A percentile compares a stretch with the other conserved stretches of the same genome.
Evolutionary conservation across 306 rosid species (phyloP).

Genomic region (Pachyrhizus erosus): DNA sequence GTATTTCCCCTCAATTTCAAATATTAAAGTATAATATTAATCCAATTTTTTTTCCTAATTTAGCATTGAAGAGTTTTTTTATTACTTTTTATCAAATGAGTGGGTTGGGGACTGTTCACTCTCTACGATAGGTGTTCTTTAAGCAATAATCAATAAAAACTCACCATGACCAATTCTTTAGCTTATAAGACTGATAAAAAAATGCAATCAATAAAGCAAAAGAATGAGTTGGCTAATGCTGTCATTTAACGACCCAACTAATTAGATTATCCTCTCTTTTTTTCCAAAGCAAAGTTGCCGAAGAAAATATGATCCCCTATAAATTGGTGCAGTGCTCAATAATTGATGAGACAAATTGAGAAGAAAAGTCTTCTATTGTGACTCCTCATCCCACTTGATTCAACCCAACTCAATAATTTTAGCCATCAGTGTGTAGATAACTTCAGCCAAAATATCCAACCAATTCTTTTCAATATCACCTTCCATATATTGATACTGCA

Average conservation of each 20-base stretch:
- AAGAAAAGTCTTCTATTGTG: neutral
- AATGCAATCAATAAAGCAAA: constrained; percentile 46
- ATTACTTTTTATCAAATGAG: constrained; percentile 2
- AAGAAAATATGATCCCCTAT: constrained; percentile 29
- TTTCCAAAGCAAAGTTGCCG: constrained; percentile 44
- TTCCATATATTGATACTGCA: constrained; percentile 25
- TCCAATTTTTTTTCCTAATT: neutral
- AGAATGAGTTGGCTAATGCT: constrained; percentile 40
- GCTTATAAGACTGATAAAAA: constrained; percentile 44
- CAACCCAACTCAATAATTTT: neutral
- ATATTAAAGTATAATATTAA: neutral
- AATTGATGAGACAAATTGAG: constrained; percentile 34
- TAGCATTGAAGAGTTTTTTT: neutral
- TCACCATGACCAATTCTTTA: constrained; percentile 33
- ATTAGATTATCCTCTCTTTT: constrained; percentile 32
- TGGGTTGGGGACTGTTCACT: constrained; percentile 1
- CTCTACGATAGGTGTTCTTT: constrained; percentile 37
- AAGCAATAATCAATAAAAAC: constrained; percentile 47
- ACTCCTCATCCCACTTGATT: neutral
- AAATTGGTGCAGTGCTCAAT: constrained; percentile 34
- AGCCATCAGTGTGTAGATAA: neutral
- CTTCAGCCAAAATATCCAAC: neutral
- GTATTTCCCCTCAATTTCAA: neutral
- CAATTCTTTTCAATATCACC: neutral
- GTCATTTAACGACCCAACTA: constrained; percentile 49